Percentiles rank a stretch among this genome's conserved stretches.
phyloP scores from a whole-genome alignment of 129 eudicot genomes.

The Helichrysum umbraculigerum region DNA sequence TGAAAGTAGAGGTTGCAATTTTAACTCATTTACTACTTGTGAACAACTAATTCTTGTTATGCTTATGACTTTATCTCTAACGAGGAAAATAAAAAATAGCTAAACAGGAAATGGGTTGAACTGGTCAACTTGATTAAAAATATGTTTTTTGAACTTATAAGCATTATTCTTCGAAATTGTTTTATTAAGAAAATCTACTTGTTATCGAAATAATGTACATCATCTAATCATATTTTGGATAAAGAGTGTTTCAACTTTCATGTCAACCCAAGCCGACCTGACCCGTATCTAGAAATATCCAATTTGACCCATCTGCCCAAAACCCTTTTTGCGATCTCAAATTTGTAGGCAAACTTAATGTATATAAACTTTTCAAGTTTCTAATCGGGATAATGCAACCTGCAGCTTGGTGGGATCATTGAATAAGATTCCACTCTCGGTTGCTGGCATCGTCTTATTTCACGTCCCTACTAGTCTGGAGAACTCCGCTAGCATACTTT shows the following conservation, averaged over 20 bases:
- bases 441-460: conserved; percentile 86
- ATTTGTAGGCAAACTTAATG: not conserved
- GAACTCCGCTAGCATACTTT: conserved; percentile 84
- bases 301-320: not conserved
- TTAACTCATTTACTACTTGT: not conserved
- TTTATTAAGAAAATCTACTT: too few species aligned
- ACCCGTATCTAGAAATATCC: not conserved
- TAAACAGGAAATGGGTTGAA: not conserved
- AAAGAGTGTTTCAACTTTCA: not conserved
- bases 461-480: conserved; percentile 89
- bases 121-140: too few species aligned
- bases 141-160: too few species aligned
- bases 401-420: conserved; percentile 96
- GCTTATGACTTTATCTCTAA: not conserved
- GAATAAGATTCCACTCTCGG: conserved; percentile 92
- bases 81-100: not conserved
- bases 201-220: too few species aligned
- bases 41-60: not conserved
- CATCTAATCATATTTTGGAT: not conserved
- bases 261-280: not conserved
- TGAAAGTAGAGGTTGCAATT: not conserved
- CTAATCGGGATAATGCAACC: conserved; percentile 17
- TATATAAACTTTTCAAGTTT: conserved; percentile 1
- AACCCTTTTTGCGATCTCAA: not conserved
- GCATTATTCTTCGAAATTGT: too few species aligned